Evolutionary conservation across 2,329 filamentous ascomycete genomes (phyloP).

Genomic region (Cercospora sp.): DNA sequence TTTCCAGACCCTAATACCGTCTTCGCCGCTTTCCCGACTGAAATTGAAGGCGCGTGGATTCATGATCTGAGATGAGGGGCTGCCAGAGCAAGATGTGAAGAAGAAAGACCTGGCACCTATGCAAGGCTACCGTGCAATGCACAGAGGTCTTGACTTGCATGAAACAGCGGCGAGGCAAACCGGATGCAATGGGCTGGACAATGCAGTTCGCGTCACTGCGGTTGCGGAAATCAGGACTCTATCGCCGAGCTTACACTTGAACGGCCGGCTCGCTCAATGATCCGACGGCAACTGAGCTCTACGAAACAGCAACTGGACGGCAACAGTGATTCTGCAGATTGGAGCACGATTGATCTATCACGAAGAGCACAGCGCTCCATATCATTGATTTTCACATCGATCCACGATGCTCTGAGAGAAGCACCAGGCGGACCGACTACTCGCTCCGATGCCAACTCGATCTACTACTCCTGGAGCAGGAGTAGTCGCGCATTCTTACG

Average conservation of each 20-base stretch:
- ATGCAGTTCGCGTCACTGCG: background rate
- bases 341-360: background rate
- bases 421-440: background rate
- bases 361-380: background rate
- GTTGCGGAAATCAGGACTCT: background rate
- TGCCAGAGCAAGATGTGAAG: background rate
- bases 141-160: background rate
- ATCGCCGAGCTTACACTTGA: background rate
- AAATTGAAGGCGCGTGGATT: constrained; percentile 15
- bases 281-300: background rate
- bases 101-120: background rate
- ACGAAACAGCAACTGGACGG: background rate
- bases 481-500: background rate
- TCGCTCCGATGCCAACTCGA: background rate
- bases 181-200: background rate
- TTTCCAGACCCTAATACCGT: constrained; percentile 18
- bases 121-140: background rate
- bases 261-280: background rate
- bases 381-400: background rate
- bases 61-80: constrained; percentile 7
- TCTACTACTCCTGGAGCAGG: background rate
- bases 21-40: constrained; percentile 16
- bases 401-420: background rate
- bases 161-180: background rate
- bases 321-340: background rate